Evolutionary conservation across 1,139 yeast genomes (phyloP), one percentile per base, ranked within the genome.

Genomic region (Suhomyces choctaworum): DNA sequence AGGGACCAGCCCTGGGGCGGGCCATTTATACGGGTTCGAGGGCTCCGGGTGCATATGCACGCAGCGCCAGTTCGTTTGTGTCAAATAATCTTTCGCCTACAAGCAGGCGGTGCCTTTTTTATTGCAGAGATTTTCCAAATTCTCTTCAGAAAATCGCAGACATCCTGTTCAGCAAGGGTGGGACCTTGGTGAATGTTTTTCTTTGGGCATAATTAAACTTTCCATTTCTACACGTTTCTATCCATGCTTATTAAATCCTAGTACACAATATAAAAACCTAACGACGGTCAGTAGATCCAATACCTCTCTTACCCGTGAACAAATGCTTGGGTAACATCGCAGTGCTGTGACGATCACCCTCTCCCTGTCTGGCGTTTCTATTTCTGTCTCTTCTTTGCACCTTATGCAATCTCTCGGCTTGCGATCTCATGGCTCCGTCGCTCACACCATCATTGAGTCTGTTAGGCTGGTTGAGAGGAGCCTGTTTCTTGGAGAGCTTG

Each of bases 281-380:
- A 69, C 88, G 80, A 62, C 78, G 73, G 63, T 83, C 92, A 48
- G 86, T 84, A 57, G 83, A 82, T 61, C 96, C 96, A 59, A 79
- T 80, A 72, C 96, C 92, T 71, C 97, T 82, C 77, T 94, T 92
- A 69, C 99, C 99, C 56, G 90, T 71, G 72, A 83, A 86, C 75
- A 92, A 75, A 70, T 92, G 98, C 73, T 89, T 90, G 46, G 97
- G 96, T 69, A 88, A 65, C 46, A 86, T 70, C 39, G 87, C 92
- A 42, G 90, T 78, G 41, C 81, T 73, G 61, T 88, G 96, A 67
- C 97, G 83, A 67, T 92, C 99, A 56, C 87, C 86, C 70, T 94
- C 98, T 71, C 97, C 97, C 49, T 80, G 86, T 67, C 96, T 82
- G 27, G 97, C 96, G 58, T 74, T 68, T 70, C 92, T 82, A 68